phyloP scores from a whole-genome alignment of 345 rosid genomes.

The Excoecaria cochinchinensis region DNA sequence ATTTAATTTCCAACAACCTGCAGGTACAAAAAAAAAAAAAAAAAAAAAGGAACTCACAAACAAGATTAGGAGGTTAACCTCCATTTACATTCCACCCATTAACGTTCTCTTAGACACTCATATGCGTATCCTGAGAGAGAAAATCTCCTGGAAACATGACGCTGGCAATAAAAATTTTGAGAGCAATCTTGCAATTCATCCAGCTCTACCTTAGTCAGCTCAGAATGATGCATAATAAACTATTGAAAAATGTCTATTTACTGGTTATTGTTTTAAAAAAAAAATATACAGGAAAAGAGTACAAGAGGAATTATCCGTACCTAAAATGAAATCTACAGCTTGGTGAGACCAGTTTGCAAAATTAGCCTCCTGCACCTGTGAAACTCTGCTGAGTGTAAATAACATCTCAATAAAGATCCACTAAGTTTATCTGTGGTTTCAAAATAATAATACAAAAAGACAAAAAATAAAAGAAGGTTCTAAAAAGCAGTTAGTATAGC shows the following conservation, averaged over 20 bases:
- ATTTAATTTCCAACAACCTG: not conserved
- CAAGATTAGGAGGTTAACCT: not conserved
- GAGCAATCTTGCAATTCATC: not conserved
- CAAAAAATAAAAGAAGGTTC: not conserved
- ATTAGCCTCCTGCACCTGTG: conserved; percentile 53
- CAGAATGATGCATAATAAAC: not conserved
- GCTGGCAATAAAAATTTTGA: not conserved
- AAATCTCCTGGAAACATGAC: not conserved
- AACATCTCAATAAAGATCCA: not conserved
- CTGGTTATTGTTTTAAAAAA: not conserved
- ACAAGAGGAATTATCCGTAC: conserved; percentile 29
- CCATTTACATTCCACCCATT: not conserved
- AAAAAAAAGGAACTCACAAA: not conserved
- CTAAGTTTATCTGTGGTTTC: not conserved
- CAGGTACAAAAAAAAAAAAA: not conserved
- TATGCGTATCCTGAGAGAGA: not conserved
- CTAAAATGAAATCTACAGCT: conserved; percentile 84
- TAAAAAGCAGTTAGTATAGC: conserved; percentile 16
- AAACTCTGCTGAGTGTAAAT: not conserved
- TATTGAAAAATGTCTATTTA: not conserved
- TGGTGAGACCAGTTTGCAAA: conserved; percentile 90
- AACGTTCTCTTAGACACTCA: not conserved
- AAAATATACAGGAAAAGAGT: not conserved
- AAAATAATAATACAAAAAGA: not conserved
- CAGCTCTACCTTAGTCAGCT: not conserved